Percentiles rank a stretch among this genome's conserved stretches.
Conservation (phyloP, 2,329 filamentous ascomycete genomes). For the Ophiostoma tasmaniense region DNA sequence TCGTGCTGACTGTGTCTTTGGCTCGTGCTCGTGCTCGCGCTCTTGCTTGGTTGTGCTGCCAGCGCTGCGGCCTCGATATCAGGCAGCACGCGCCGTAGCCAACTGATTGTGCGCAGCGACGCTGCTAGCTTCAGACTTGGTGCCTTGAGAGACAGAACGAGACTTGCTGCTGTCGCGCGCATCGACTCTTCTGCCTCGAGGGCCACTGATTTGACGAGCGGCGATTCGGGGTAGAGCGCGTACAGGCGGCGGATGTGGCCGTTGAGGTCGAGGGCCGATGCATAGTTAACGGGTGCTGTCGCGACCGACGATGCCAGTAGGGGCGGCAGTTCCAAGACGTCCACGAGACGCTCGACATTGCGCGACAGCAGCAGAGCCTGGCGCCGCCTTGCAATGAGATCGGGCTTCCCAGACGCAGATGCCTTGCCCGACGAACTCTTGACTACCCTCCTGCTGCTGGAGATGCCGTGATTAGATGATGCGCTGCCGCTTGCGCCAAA, state of each 20-base stretch:
- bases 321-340: constrained; percentile 82
- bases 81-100: constrained; percentile 78
- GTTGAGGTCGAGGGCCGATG: constrained; percentile 81
- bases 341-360: constrained; percentile 82
- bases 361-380: constrained; percentile 72
- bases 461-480: constrained; percentile 34
- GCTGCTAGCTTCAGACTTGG: constrained; percentile 79
- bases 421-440: not conserved
- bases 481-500: not conserved
- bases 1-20: not conserved
- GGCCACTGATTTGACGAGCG: constrained; percentile 63
- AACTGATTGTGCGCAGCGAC: constrained; percentile 83
- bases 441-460: constrained; percentile 31
- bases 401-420: not conserved
- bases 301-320: constrained; percentile 73
- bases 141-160: constrained; percentile 67
- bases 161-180: constrained; percentile 76
- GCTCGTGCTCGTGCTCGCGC: not conserved
- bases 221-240: constrained; percentile 70
- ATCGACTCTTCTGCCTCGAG: constrained; percentile 78
- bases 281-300: constrained; percentile 62
- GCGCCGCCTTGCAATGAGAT: constrained; percentile 60
- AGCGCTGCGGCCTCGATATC: constrained; percentile 45
- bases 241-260: constrained; percentile 86
- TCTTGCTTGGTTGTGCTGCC: not conserved